Evolutionary conservation across 2,329 filamentous ascomycete species (phyloP).

Genomic region (Rugonectria rugulosa): DNA sequence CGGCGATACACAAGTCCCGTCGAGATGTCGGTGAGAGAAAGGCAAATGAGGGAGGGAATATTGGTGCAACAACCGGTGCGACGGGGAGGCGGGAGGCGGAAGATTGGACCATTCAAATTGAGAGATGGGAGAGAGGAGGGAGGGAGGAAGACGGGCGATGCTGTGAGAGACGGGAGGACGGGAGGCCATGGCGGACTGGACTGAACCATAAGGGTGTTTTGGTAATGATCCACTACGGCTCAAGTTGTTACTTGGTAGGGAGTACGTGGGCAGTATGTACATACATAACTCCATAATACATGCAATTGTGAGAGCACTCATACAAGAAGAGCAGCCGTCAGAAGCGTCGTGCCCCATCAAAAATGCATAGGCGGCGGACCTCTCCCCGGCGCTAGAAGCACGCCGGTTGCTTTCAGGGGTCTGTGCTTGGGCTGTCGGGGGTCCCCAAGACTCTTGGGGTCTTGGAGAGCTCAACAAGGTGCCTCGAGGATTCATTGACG

Average conservation of each 20-base stretch:
- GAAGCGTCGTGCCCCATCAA: conserved; percentile 5
- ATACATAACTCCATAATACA: too few species aligned
- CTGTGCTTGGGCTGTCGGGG: conserved; percentile 1
- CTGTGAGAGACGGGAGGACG: conserved; percentile 3
- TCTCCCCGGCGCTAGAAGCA: conserved; percentile 24
- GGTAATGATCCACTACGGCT: not conserved
- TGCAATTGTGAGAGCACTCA: too few species aligned
- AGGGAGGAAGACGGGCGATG: conserved; percentile 1
- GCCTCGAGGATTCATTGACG: conserved; percentile 7
- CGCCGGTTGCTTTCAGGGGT: conserved; percentile 9
- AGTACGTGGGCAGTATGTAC: too few species aligned
- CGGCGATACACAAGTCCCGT: not conserved
- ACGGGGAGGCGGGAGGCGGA: conserved; percentile 7
- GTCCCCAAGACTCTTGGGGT: conserved; percentile 9
- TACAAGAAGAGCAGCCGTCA: not conserved
- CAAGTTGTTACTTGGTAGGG: too few species aligned
- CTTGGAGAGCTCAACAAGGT: conserved; percentile 12
- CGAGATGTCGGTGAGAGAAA: not conserved
- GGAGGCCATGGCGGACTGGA: not conserved
- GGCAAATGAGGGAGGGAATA: not conserved
- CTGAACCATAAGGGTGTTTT: not conserved
- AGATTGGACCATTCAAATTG: not conserved
- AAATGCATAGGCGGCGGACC: not conserved
- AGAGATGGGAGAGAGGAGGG: too few species aligned
- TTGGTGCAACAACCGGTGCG: conserved; percentile 11